Evolutionary conservation across 2,329 filamentous ascomycete species (phyloP).

Genomic region (Stachybotrys echinatus): DNA sequence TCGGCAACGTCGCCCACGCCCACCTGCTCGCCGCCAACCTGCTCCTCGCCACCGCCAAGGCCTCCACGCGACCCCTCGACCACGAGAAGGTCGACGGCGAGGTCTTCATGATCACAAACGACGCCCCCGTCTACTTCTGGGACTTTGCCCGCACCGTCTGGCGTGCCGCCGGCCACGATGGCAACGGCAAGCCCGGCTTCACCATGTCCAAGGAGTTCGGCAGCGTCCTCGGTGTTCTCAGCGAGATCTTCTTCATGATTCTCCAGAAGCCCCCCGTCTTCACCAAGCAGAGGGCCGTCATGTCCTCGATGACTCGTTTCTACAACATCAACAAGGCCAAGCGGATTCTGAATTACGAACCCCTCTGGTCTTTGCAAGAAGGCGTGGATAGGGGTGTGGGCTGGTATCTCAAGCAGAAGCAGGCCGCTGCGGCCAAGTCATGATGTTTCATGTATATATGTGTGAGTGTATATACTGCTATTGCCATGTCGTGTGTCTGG

Average conservation of each 20-base stretch:
- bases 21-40: slow-evolving; percentile 76
- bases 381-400: slow-evolving; percentile 50
- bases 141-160: slow-evolving; percentile 79
- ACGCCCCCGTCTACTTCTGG: slow-evolving; percentile 85
- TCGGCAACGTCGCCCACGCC: slow-evolving; percentile 63
- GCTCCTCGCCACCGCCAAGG: slow-evolving; percentile 55
- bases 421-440: slow-evolving; percentile 18
- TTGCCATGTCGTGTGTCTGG: too few relatives aligned
- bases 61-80: slow-evolving; percentile 60
- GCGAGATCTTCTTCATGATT: slow-evolving; percentile 46
- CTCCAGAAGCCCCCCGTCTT: slow-evolving; percentile 51
- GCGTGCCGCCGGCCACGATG: slow-evolving; percentile 50
- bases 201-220: slow-evolving; percentile 46
- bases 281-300: slow-evolving; percentile 55
- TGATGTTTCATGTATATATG: slow-evolving; percentile 1
- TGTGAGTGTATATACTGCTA: too few relatives aligned
- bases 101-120: slow-evolving; percentile 87
- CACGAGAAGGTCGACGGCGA: slow-evolving; percentile 76
- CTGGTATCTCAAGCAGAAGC: slow-evolving; percentile 51
- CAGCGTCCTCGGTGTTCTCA: slow-evolving; percentile 43
- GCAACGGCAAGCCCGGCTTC: slow-evolving; percentile 51
- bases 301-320: slow-evolving; percentile 71
- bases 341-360: slow-evolving; percentile 62
- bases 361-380: slow-evolving; percentile 61
- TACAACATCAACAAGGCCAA: slow-evolving; percentile 74